A percentile compares a stretch with the other conserved stretches of the same genome.
Evolutionary conservation across 108 stramenopile species (phyloP).

Genomic region (Conticribra guillardii): DNA sequence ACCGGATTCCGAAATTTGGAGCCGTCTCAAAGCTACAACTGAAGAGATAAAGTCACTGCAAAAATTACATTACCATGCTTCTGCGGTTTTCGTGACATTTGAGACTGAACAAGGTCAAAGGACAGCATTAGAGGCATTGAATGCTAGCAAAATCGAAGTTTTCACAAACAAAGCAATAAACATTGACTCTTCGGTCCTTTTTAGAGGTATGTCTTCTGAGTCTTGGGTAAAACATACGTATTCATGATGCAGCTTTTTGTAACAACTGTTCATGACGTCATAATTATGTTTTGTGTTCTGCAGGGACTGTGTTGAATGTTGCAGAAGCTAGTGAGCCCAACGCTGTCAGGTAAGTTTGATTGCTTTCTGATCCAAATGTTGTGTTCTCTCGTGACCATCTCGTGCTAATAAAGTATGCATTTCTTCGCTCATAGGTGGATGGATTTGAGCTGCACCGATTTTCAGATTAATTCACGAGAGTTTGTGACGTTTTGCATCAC

Average conservation of each 20-base stretch:
- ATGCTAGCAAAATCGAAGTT: conserved; percentile 53
- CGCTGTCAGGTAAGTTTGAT: conserved; percentile 42
- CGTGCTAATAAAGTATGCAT: background rate
- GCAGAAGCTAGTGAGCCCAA: conserved; percentile 67
- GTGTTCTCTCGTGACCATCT: conserved; percentile 1
- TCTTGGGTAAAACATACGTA: too few relatives aligned
- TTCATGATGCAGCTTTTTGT: too few relatives aligned
- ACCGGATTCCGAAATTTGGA: conserved; percentile 43
- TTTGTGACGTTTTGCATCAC: conserved; percentile 53
- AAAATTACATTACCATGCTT: conserved; percentile 55
- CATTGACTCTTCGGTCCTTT: conserved; percentile 47
- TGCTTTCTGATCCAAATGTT: background rate
- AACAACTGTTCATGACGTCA: too few relatives aligned
- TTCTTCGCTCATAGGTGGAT: conserved; percentile 36
- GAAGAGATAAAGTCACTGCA: conserved; percentile 67
- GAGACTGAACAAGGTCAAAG: conserved; percentile 84
- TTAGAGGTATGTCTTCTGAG: conserved; percentile 40
- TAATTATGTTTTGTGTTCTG: background rate
- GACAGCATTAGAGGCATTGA: conserved; percentile 58
- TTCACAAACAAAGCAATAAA: conserved; percentile 41
- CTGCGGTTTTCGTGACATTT: conserved; percentile 79
- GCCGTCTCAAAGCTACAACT: conserved; percentile 41
- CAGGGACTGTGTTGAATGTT: conserved; percentile 46
- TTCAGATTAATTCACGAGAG: conserved; percentile 34
- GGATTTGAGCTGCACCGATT: conserved; percentile 45